A percentile compares a stretch with the other conserved stretches of the same genome.
phyloP scores from a whole-genome alignment of 768 basidiomycete species.

The Suillus occidentalis region DNA sequence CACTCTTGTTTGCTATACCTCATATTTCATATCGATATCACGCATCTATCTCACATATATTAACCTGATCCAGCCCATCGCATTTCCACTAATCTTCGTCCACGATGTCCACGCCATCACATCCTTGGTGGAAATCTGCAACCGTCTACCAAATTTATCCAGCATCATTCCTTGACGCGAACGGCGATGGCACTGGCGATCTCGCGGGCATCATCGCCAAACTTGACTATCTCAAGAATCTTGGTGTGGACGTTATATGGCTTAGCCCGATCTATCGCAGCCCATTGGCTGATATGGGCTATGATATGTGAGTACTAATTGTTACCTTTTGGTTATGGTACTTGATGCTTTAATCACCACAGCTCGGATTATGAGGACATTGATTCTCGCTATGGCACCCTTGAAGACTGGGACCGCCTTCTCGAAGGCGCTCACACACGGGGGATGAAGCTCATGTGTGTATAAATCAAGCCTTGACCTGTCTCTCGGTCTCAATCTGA shows the following conservation, averaged over 20 bases:
- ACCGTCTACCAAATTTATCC: slow-evolving; percentile 72
- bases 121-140: slow-evolving; percentile 58
- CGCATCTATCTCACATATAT: not conserved
- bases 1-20: not conserved
- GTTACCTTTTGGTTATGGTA: not conserved
- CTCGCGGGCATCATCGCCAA: slow-evolving; percentile 64
- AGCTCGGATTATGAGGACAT: slow-evolving; percentile 68
- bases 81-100: not conserved
- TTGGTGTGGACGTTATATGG: slow-evolving; percentile 72
- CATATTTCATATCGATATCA: not conserved
- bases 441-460: slow-evolving; percentile 71
- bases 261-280: slow-evolving; percentile 70
- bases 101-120: slow-evolving; percentile 11
- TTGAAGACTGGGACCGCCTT: slow-evolving; percentile 59
- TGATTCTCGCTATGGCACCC: slow-evolving; percentile 63
- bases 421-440: slow-evolving; percentile 54
- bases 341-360: slow-evolving; percentile 5
- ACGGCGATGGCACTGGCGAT: slow-evolving; percentile 69
- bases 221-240: slow-evolving; percentile 65
- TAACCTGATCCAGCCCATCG: not conserved
- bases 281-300: slow-evolving; percentile 72
- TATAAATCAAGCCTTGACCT: slow-evolving; percentile 5
- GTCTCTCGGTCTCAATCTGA: slow-evolving; percentile 13
- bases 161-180: slow-evolving; percentile 69
- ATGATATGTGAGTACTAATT: slow-evolving; percentile 53